Base-by-base conservation (phyloP, 2,329 filamentous ascomycete species). In the Trichophyton schoenleinii region DNA sequence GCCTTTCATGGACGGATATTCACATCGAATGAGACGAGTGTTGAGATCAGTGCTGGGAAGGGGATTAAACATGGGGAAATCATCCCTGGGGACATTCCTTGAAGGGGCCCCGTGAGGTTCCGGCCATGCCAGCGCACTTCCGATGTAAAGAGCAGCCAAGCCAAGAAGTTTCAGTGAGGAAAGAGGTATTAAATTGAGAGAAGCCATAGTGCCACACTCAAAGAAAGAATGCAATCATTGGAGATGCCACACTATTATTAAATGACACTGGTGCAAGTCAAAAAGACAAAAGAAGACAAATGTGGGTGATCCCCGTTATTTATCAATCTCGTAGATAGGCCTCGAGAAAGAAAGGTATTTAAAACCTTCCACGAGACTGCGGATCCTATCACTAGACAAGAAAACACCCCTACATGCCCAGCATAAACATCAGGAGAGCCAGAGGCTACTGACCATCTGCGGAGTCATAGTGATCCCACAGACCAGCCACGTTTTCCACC, bases 1-100 rank as follows among this genome's bases (percentile, higher is more conserved):
- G n/a, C 63, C 63, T 18, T 28, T 59, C 63, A 64, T 64, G 5
- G 20, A 44, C 15, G 63, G 63, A 22, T 64, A 64, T 31, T 55
- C 42, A 22, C 63, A 64, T 13, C 49, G 34, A 41, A 64, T 64
- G 28, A 64, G 31, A 53, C 53, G 59, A 15, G 59, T 62, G 13
- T 61, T 59, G n/a, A 58, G 58, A 20, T 64, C 60, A 3, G 25
- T 57, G 42, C 61, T 64, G 5, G 59, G 58, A 41, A 53, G 58
- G 15, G 63, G 63, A 18, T 38, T 34, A 41, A 64, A 64, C 13
- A 34, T 38, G 8, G 52, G 52, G 22, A 31, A 18, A 20, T 55
- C 52, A 11, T 13, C 52, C n/a, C 52, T 55, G 8, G 28, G 52
- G n/a, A 55, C 52, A 18, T 55, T 55, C 9, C 52, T 55, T 11